Evolutionary conservation across 345 rosid genomes (phyloP).

Genomic region (Citrus reticulata): DNA sequence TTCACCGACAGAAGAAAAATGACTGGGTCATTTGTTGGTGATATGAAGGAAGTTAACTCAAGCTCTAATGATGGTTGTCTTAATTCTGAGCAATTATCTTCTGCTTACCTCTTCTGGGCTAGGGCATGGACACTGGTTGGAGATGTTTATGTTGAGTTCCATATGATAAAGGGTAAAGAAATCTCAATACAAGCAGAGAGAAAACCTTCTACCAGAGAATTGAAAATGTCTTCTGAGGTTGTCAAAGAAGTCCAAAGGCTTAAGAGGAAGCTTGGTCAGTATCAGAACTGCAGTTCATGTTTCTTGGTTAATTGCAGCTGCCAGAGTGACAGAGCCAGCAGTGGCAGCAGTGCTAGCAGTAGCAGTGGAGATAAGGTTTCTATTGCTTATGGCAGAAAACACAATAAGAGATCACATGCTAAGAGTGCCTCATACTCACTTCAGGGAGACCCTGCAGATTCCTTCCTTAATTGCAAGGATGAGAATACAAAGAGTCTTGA

Average conservation of each 20-base stretch:
- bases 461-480: conserved; percentile 18
- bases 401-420: conserved; percentile 42
- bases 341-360: conserved; percentile 92
- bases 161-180: conserved; percentile 55
- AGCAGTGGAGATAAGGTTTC: conserved; percentile 46
- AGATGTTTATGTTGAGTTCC: conserved; percentile 80
- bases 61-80: conserved; percentile 29
- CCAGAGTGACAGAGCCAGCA: conserved; percentile 87
- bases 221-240: conserved; percentile 80
- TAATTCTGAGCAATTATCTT: conserved; percentile 51
- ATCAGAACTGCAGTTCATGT: conserved; percentile 70
- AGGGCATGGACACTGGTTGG: conserved; percentile 91
- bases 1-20: conserved; percentile 18
- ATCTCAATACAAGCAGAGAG: conserved; percentile 33
- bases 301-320: conserved; percentile 93
- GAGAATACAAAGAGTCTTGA: conserved; percentile 19
- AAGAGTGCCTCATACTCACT: conserved; percentile 28
- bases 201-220: conserved; percentile 40
- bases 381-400: conserved; percentile 51
- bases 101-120: conserved; percentile 76
- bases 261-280: conserved; percentile 63
- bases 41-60: conserved; percentile 33
- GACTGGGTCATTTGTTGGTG: conserved; percentile 27
- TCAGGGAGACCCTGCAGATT: conserved; percentile 34
- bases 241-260: conserved; percentile 84